A percentile compares a stretch with the other conserved stretches of the same genome.
These are phyloP conservation scores for Colletotrichum filicis DNA, from an alignment of 2,329 filamentous ascomycete genomes.

Conservation along the genomic window DNA sequence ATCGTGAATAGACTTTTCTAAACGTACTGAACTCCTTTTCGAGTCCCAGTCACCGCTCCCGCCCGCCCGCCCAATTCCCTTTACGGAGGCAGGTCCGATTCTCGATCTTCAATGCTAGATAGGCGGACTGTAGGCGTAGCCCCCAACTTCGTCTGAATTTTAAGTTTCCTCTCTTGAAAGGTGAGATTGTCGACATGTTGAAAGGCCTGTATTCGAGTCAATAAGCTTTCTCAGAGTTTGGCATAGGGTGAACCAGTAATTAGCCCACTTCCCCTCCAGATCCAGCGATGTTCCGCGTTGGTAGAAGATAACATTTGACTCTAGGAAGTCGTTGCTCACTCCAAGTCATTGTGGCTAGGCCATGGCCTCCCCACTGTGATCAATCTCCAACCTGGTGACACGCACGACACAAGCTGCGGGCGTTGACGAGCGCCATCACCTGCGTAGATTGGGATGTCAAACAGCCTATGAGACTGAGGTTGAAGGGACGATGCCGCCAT, in stretches of 20 bases:
- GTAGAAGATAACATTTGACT: not conserved
- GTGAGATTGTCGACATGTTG: not conserved
- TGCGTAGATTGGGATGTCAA: not conserved
- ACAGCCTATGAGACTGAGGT: not conserved
- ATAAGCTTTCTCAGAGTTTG: not conserved
- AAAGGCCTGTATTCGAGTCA: not conserved
- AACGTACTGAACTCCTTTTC: not conserved
- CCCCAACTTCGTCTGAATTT: not conserved
- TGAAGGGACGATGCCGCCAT: not conserved
- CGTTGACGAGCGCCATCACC: not conserved
- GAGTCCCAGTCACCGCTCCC: not conserved
- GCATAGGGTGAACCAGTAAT: not conserved
- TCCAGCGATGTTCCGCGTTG: not conserved
- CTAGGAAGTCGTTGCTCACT: not conserved
- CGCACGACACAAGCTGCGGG: not conserved
- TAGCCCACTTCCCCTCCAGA: not conserved
- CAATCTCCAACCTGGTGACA: not conserved
- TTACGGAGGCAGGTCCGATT: not conserved
- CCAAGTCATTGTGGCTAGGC: not conserved
- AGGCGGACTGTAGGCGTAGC: not conserved
- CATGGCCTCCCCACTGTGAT: not conserved
- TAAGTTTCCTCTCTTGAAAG: not conserved
- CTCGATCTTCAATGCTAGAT: not conserved
- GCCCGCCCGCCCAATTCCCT: not conserved
- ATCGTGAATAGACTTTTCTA: not conserved